Evolutionary conservation across 2,329 filamentous ascomycete genomes (phyloP).

Genomic region (Trichophyton schoenleinii): DNA sequence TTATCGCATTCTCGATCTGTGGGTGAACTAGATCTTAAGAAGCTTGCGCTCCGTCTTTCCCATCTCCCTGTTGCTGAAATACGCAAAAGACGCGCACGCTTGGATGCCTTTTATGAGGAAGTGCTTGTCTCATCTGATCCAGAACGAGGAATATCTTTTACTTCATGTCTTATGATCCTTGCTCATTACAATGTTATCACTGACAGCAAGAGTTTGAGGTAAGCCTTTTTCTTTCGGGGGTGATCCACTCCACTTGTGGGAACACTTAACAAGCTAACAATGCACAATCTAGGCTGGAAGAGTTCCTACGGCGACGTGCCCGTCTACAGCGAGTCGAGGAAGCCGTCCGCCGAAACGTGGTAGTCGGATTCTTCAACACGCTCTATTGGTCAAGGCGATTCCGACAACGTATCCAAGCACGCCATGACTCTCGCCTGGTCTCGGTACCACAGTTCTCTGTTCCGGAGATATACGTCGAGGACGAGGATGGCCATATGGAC

Average conservation of each 20-base stretch:
- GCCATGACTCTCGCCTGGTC: constrained; percentile 63
- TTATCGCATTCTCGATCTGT: constrained; percentile 28
- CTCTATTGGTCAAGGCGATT: constrained; percentile 76
- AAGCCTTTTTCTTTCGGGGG: constrained; percentile 18
- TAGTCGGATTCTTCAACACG: constrained; percentile 92
- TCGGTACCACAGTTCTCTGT: constrained; percentile 66
- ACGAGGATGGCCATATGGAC: constrained; percentile 41
- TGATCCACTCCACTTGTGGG: constrained; percentile 12
- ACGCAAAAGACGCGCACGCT: constrained; percentile 59
- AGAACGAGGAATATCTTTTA: constrained; percentile 82
- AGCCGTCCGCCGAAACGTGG: constrained; percentile 76
- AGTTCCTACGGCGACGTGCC: constrained; percentile 81
- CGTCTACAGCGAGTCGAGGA: constrained; percentile 89
- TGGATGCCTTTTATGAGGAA: constrained; percentile 96
- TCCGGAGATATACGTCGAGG: constrained; percentile 82
- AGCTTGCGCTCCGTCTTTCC: constrained; percentile 59
- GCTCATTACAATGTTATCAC: constrained; percentile 98
- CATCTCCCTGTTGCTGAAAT: constrained; percentile 65
- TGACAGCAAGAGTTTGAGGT: constrained; percentile 88
- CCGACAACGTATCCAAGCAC: constrained; percentile 59
- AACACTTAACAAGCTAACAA: neutral
- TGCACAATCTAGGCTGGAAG: constrained; percentile 56
- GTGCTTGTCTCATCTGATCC: constrained; percentile 86
- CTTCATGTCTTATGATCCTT: constrained; percentile 81
- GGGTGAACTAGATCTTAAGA: constrained; percentile 57